phyloP scores from a whole-genome alignment of 164 flowering plant genomes.

The Buxus sempervirens region DNA sequence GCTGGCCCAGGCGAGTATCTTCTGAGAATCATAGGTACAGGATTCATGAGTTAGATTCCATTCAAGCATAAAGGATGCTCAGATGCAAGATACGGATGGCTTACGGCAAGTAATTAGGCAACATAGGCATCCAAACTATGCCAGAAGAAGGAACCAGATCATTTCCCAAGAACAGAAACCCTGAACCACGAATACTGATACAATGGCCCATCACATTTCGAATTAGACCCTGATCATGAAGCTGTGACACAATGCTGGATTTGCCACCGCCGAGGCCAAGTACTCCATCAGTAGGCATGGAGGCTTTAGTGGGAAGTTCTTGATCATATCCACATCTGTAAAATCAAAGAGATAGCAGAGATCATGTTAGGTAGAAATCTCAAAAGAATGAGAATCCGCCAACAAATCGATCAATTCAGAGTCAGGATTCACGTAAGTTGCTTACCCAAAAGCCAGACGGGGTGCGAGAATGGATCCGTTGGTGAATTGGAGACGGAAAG shows the following conservation, averaged over 20 bases:
- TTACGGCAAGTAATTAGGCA: constrained; percentile 38
- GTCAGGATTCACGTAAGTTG: neutral
- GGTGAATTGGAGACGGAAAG: constrained; percentile 44
- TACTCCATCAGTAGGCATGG: constrained; percentile 71
- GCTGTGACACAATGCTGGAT: constrained; percentile 68
- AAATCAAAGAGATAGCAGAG: neutral
- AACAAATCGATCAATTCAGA: neutral
- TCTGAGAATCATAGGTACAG: constrained; percentile 21
- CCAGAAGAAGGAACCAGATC: constrained; percentile 57
- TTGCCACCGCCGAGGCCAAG: constrained; percentile 87
- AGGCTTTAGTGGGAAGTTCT: constrained; percentile 33
- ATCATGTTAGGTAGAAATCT: too few relatives aligned
- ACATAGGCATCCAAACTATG: constrained; percentile 72
- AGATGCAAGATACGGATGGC: neutral
- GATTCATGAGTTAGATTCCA: neutral
- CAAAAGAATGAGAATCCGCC: too few relatives aligned
- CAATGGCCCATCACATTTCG: constrained; percentile 85
- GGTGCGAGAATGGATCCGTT: constrained; percentile 42
- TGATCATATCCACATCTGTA: constrained; percentile 94
- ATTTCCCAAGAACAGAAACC: constrained; percentile 82
- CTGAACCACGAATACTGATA: constrained; percentile 63
- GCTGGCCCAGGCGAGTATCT: constrained; percentile 77
- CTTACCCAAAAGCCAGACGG: constrained; percentile 65
- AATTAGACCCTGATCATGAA: constrained; percentile 49
- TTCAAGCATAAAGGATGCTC: neutral